Evolutionary conservation across 805 yeast species (phyloP).

Genomic region (Kazachstania martiniae): DNA sequence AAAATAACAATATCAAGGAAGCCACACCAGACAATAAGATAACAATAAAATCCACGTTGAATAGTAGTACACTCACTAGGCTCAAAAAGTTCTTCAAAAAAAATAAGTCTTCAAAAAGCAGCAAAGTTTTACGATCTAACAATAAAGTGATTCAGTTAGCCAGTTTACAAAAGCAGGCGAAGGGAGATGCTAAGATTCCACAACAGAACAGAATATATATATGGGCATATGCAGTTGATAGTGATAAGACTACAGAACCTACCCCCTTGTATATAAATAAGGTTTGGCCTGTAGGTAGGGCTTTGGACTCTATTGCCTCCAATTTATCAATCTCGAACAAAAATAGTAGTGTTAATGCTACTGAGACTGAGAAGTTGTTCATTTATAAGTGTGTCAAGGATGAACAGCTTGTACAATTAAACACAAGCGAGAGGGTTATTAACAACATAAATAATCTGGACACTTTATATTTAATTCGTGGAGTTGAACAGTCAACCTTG

Average conservation of each 20-base stretch:
- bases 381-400: constrained; percentile 11
- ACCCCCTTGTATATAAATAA: constrained; percentile 18
- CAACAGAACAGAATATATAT: constrained; percentile 18
- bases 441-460: constrained; percentile 14
- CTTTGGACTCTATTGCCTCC: constrained; percentile 22
- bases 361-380: constrained; percentile 15
- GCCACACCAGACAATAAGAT: too few relatives aligned
- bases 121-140: neutral
- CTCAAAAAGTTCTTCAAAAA: constrained; percentile 17
- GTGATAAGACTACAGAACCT: constrained; percentile 5
- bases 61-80: constrained; percentile 17
- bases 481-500: too few relatives aligned
- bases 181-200: constrained; percentile 22
- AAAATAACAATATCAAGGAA: neutral
- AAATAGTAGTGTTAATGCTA: constrained; percentile 10
- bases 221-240: constrained; percentile 9
- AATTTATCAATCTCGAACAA: constrained; percentile 16
- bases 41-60: constrained; percentile 8
- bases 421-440: constrained; percentile 12
- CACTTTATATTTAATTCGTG: constrained; percentile 21
- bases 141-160: constrained; percentile 12
- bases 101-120: constrained; percentile 3
- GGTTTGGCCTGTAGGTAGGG: constrained; percentile 26
- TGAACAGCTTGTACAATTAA: constrained; percentile 5
- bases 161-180: constrained; percentile 14